Base-by-base conservation (phyloP, 176 grass and related monocot genomes). In the Musa beccarii region DNA sequence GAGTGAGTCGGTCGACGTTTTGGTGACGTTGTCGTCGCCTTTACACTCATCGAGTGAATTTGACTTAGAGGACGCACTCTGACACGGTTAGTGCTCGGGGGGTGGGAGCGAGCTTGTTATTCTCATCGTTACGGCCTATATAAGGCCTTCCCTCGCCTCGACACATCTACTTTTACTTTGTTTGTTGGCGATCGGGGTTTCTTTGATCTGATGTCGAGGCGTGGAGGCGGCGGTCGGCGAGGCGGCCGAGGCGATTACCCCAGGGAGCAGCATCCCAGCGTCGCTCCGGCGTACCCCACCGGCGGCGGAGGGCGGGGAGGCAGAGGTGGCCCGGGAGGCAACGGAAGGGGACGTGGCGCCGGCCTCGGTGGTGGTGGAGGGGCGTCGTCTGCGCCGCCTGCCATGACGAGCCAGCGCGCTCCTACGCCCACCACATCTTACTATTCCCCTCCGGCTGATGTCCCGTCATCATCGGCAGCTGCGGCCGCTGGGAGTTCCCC, bases 141-240 rank as follows among this genome's bases (percentile, higher is more conserved):
- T 43, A 43, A 43, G 34, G 4, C 34, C 34, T 43, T 43, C 5
- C 34, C 4, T 43, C 34, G 34, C 0, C 34, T 43, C 34, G 34
- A 43, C 0, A 5, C 34, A 6, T 5, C 34, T 6, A 43, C 34
- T 43, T 43, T 43, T 43, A 6, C 34, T 43, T 43, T 5, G 34
- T 43, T 43, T 43, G 34, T 43, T 6, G 3, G 34, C 34, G 34
- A 43, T 43, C 34, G 34, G 34, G 34, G 34, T 43, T 43, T 43
- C 34, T 43, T 43, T 43, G 34, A 43, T 43, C 34, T 43, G 34
- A 43, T 43, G 34, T 43, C 34, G 34, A 43, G 34, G 34, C 13
- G 72, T 14, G 78, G 80, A 56, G 78, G 81, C 51, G 68, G 73
- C 4, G 57, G 69, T 64, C 61, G 69, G 11, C 23, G 53, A 5